Evolutionary conservation across 2,329 filamentous ascomycete genomes (phyloP).

Genomic region (Fusarium virguliforme): DNA sequence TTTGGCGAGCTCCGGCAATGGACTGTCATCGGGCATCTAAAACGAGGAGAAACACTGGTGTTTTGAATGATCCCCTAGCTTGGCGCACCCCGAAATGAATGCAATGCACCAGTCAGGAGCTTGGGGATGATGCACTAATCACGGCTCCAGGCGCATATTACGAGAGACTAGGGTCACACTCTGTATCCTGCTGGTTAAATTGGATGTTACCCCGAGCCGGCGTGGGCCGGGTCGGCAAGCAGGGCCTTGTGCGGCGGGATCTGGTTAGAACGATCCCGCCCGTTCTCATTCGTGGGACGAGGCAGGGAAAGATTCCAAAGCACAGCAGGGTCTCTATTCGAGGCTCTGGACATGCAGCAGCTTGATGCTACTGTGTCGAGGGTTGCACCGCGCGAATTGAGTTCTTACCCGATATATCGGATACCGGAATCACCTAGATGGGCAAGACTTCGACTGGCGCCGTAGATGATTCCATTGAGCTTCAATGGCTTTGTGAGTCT

Average conservation of each 20-base stretch:
- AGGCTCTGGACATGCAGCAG: not conserved
- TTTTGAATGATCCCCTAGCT: not conserved
- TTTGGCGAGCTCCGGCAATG: too few relatives aligned
- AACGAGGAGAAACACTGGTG: not conserved
- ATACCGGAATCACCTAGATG: not conserved
- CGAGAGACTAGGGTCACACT: not conserved
- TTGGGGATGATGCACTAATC: not conserved
- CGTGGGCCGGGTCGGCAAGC: not conserved
- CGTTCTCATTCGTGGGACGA: conserved; percentile 3
- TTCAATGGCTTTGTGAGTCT: not conserved
- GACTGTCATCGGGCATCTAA: too few relatives aligned
- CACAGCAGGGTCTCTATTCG: not conserved
- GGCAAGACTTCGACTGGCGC: not conserved
- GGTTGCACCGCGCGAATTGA: not conserved
- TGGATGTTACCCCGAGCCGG: not conserved
- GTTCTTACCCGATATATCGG: not conserved
- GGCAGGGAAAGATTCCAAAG: conserved; percentile 2
- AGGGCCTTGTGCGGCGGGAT: conserved; percentile 4
- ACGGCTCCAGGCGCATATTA: not conserved
- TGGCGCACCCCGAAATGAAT: not conserved
- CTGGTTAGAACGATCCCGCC: not conserved
- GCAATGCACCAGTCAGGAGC: not conserved
- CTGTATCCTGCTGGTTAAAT: conserved; percentile 7
- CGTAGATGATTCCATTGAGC: not conserved
- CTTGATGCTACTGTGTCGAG: not conserved